Percentiles rank a stretch among this genome's conserved stretches.
phyloP scores from a whole-genome alignment of 2,329 filamentous ascomycete genomes.

The Gnomoniopsis sp. region DNA sequence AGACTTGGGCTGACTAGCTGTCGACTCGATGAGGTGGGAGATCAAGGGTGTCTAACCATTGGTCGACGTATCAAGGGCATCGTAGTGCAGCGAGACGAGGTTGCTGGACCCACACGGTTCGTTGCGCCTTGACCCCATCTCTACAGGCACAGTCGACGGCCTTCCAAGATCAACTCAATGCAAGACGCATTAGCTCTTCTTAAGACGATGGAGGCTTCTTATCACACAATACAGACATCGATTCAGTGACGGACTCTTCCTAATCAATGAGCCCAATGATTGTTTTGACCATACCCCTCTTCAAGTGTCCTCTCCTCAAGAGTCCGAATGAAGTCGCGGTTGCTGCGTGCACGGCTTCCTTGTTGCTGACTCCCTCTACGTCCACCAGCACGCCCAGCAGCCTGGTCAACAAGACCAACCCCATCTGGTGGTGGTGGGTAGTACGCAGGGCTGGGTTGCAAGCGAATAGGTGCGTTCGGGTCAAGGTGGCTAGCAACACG shows the following conservation, averaged over 20 bases:
- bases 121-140: no score
- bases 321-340: conserved; percentile 90
- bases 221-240: background rate
- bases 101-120: no score
- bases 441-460: conserved; percentile 95
- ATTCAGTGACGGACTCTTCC: background rate
- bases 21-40: background rate
- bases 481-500: conserved; percentile 94
- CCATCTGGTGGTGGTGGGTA: conserved; percentile 91
- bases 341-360: conserved; percentile 45
- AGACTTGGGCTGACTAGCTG: background rate
- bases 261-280: conserved; percentile 18
- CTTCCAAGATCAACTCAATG: no score
- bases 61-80: no score
- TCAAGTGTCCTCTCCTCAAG: conserved; percentile 92
- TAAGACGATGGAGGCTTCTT: background rate
- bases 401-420: conserved; percentile 61
- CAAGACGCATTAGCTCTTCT: background rate
- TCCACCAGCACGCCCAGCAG: conserved; percentile 51
- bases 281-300: conserved; percentile 63
- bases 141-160: no score
- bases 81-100: no score
- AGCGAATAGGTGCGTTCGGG: conserved; percentile 85
- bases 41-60: no score
- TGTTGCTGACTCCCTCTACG: conserved; percentile 73